These are phyloP conservation scores for Clavispora phyllophila DNA, from an alignment of 805 yeast species.

Conservation along the genomic window DNA sequence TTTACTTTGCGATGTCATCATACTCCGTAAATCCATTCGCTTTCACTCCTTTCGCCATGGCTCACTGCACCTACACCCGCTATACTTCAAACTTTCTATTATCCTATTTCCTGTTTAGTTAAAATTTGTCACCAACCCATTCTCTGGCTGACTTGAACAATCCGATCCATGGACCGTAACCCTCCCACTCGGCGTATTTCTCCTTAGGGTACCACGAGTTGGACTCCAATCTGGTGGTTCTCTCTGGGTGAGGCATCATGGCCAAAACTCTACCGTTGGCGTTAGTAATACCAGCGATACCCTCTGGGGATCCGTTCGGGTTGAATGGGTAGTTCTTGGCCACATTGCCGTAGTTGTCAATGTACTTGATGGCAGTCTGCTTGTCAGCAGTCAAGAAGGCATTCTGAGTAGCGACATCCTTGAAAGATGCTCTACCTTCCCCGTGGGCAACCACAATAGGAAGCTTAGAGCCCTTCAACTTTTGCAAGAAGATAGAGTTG, in stretches of 20 bases:
- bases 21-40: too few species aligned
- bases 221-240: constrained; percentile 80
- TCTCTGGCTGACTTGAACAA: constrained; percentile 87
- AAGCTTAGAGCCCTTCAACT: constrained; percentile 88
- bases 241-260: constrained; percentile 99
- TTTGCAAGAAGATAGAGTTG: constrained; percentile 68
- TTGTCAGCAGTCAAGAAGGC: constrained; percentile 44
- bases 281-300: constrained; percentile 86
- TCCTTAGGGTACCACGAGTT: constrained; percentile 83
- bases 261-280: constrained; percentile 95
- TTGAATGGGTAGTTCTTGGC: constrained; percentile 87
- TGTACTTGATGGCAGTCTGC: constrained; percentile 68
- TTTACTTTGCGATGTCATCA: too few species aligned
- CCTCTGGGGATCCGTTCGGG: constrained; percentile 93
- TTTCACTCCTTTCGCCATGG: too few species aligned
- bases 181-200: constrained; percentile 62
- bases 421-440: constrained; percentile 87
- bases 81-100: not conserved
- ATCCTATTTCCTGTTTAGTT: constrained; percentile 1
- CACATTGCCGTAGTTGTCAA: constrained; percentile 83
- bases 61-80: too few species aligned
- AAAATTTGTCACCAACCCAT: constrained; percentile 65
- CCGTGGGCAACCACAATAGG: constrained; percentile 99
- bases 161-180: constrained; percentile 93
- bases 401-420: constrained; percentile 34